Evolutionary conservation across 768 basidiomycete genomes (phyloP), one percentile per base, ranked within the genome.

Genomic region (Calvatia gigantea): DNA sequence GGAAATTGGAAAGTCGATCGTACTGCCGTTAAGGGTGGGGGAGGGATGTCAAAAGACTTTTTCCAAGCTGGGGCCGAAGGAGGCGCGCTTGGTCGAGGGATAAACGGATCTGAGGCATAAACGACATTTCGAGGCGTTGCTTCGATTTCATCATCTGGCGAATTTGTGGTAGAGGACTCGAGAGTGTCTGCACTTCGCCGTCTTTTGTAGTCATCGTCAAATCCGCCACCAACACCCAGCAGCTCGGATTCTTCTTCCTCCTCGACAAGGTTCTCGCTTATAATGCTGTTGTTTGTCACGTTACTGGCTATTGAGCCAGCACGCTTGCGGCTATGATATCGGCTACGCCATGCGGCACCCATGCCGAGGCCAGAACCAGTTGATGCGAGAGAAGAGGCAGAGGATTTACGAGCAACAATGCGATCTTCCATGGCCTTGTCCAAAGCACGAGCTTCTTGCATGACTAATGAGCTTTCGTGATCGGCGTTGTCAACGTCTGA

Each of bases 361-460:
- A 87, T 84, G 37, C 85, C 84, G n/a, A 82, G 64, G 21, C 83
- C 84, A 2, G 82, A 79, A 54, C 70, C 72, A 31, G 69, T 66
- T 3, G 82, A 87, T 8, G 74, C 74, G 28, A 85, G 61, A 41
- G 87, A 89, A 19, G 88, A 89, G 9, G 68, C 69, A 15, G 90
- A 90, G 0, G 81, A 75, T 64, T 85, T 89, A 64, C 90, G 86
- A 41, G 88, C 85, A 46, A 91, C 72, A 48, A 87, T 75, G 56
- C 91, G 87, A 58, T 89, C 83, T 64, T 92, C 89, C 91, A 93
- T 93, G 37, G 89, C 91, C 65, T 85, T 88, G 72, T 94, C 91
- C 33, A 94, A 80, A 14, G 84, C 87, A 46, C 75, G 81, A n/a
- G 91, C 91, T 72, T 93, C 91, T 54, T 82, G 85, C 75, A 86